Percentiles rank a stretch among this genome's conserved stretches.
Evolutionary conservation across 257 asterid species (phyloP).

Genomic region (Petrea volubilis): DNA sequence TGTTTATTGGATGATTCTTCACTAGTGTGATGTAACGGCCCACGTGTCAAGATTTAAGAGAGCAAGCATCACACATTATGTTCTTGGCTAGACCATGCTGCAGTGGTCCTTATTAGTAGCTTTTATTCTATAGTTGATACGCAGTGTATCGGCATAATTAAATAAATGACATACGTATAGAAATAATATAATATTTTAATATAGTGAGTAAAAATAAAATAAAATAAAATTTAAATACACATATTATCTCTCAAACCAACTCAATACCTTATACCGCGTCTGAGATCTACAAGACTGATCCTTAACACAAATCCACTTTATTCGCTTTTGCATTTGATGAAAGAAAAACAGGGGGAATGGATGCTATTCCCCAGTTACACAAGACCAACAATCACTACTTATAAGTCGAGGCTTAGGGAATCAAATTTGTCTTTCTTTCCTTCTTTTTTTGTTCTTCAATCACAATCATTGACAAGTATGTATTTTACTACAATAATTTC

Average conservation of each 20-base stretch:
- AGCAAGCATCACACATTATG: slow-evolving; percentile 22
- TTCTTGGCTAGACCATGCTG: not conserved
- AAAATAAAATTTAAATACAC: no score
- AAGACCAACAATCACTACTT: no score
- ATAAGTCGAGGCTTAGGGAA: slow-evolving; percentile 12
- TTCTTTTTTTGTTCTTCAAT: slow-evolving; percentile 26
- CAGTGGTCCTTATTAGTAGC: no score
- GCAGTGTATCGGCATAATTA: no score
- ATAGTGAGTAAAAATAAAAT: no score
- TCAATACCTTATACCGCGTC: no score
- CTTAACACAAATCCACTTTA: slow-evolving; percentile 25
- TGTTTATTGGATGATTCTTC: no score
- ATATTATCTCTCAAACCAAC: no score
- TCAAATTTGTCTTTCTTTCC: slow-evolving; percentile 12
- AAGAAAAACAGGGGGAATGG: slow-evolving; percentile 17
- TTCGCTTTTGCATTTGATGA: slow-evolving; percentile 24
- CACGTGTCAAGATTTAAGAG: slow-evolving; percentile 13
- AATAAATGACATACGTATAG: no score
- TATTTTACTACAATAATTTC: not conserved
- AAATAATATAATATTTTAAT: no score
- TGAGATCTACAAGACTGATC: not conserved
- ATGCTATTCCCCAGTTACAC: no score
- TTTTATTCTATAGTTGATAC: no score
- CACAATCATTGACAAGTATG: slow-evolving; percentile 31
- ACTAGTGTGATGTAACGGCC: not conserved